Conservation (phyloP, 2,329 filamentous ascomycete genomes). For the Colletotrichum simmondsii region DNA sequence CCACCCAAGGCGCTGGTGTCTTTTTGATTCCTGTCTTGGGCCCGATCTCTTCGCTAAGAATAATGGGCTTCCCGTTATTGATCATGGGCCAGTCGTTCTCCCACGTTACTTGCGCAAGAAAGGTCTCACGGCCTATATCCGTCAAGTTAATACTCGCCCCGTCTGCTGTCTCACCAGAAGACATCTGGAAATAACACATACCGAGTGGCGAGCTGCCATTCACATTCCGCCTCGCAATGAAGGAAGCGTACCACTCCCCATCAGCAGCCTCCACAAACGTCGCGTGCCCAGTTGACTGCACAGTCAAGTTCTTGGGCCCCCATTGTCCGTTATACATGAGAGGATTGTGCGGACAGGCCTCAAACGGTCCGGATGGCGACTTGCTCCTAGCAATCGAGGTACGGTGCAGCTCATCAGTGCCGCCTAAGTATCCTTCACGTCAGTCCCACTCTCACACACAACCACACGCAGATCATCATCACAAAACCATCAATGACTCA, state of each 20-base stretch:
- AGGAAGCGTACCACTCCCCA: conserved; percentile 37
- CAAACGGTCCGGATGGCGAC: conserved; percentile 49
- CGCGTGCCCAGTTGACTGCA: conserved; percentile 37
- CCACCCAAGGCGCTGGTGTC: background rate
- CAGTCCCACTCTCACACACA: background rate
- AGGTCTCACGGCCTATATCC: conserved; percentile 32
- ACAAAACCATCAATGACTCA: background rate
- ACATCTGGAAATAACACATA: too few relatives aligned
- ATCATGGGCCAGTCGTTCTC: conserved; percentile 38
- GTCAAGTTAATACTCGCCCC: too few relatives aligned
- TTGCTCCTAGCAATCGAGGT: conserved; percentile 48
- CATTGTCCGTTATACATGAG: conserved; percentile 36
- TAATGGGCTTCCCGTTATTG: conserved; percentile 32
- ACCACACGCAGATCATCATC: background rate
- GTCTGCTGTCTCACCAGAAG: too few relatives aligned
- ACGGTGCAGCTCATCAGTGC: conserved; percentile 51
- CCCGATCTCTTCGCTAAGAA: conserved; percentile 19
- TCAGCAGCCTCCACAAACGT: conserved; percentile 35
- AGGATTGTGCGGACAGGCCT: conserved; percentile 50
- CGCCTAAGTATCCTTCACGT: conserved; percentile 44
- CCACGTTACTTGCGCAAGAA: conserved; percentile 36
- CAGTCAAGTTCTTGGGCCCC: conserved; percentile 31
- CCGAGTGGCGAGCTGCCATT: conserved; percentile 34
- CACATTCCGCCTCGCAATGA: conserved; percentile 34
- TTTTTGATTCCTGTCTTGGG: background rate